phyloP scores from a whole-genome alignment of 441 rosid genomes.

The Viola pubescens region DNA sequence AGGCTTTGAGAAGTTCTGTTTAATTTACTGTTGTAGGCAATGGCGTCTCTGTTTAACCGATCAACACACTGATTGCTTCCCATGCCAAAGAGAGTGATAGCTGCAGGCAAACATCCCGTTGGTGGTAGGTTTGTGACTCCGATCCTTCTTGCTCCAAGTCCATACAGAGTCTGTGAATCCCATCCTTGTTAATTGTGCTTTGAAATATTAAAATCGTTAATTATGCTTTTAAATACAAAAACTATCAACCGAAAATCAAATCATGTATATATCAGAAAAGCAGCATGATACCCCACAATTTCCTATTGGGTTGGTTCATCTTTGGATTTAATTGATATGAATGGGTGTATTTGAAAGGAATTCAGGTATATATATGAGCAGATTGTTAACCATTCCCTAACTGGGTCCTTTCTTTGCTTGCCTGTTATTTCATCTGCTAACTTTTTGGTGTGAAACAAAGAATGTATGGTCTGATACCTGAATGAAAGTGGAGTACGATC shows the following conservation, averaged over 20 bases:
- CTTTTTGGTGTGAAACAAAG: conserved; percentile 1
- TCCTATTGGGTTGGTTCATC: too few species aligned
- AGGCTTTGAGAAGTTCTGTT: conserved; percentile 57
- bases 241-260: too few species aligned
- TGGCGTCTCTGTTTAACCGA: conserved; percentile 67
- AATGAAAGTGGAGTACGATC: conserved; percentile 66
- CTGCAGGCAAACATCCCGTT: conserved; percentile 86
- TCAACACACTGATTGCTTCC: conserved; percentile 69
- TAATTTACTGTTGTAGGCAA: conserved; percentile 64
- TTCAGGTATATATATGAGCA: too few species aligned
- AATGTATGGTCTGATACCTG: conserved; percentile 37
- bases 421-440: conserved; percentile 4
- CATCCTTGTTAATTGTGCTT: conserved; percentile 15
- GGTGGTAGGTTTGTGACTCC: conserved; percentile 88
- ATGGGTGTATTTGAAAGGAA: too few species aligned
- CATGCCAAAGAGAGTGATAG: conserved; percentile 66
- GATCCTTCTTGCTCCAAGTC: conserved; percentile 70
- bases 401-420: not conserved
- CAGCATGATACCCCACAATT: too few species aligned
- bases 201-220: conserved; percentile 1
- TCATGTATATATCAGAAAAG: too few species aligned
- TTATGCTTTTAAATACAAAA: too few species aligned
- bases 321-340: not conserved
- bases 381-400: too few species aligned
- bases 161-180: conserved; percentile 55